Percentiles rank a stretch among this genome's conserved stretches.
These are phyloP conservation scores for Linnemannia elongata DNA, from an alignment of 192 early-diverging fungal species.

Conservation along the genomic window DNA sequence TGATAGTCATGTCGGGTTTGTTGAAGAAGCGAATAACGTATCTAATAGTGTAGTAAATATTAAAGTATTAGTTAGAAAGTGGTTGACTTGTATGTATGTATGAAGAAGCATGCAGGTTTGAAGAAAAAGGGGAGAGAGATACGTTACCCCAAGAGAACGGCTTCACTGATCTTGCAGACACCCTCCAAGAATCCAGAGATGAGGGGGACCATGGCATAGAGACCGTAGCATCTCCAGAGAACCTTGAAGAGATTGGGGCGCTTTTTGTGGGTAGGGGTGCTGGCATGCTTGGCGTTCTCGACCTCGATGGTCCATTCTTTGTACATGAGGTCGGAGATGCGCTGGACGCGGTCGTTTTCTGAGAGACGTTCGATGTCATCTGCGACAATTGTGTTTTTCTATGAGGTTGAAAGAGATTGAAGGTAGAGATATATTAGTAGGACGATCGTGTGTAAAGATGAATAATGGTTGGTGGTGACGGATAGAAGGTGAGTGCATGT, in stretches of 20 bases:
- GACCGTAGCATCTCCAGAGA: constrained; percentile 25
- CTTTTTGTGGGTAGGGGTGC: not conserved
- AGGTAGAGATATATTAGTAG: not conserved
- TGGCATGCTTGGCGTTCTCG: not conserved
- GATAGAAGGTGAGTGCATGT: too few species aligned
- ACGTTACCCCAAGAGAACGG: constrained; percentile 26
- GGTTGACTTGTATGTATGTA: not conserved
- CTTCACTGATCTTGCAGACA: constrained; percentile 26
- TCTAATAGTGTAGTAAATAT: not conserved
- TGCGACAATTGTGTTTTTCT: not conserved
- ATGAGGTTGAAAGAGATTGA: not conserved
- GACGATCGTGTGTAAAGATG: too few species aligned
- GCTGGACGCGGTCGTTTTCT: constrained; percentile 6
- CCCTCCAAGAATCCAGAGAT: constrained; percentile 6
- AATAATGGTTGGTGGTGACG: too few species aligned
- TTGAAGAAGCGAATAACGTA: constrained; percentile 38
- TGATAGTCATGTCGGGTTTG: not conserved
- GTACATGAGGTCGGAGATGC: not conserved
- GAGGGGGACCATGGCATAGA: constrained; percentile 3
- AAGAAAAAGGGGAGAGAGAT: not conserved
- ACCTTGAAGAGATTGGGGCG: constrained; percentile 8
- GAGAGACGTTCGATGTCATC: constrained; percentile 10
- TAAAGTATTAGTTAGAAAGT: not conserved
- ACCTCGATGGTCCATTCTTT: constrained; percentile 16
- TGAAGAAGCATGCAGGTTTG: not conserved